Conservation (phyloP, 225 moss, liverwort and hornwort species). For the Marchantia paleacea region DNA sequence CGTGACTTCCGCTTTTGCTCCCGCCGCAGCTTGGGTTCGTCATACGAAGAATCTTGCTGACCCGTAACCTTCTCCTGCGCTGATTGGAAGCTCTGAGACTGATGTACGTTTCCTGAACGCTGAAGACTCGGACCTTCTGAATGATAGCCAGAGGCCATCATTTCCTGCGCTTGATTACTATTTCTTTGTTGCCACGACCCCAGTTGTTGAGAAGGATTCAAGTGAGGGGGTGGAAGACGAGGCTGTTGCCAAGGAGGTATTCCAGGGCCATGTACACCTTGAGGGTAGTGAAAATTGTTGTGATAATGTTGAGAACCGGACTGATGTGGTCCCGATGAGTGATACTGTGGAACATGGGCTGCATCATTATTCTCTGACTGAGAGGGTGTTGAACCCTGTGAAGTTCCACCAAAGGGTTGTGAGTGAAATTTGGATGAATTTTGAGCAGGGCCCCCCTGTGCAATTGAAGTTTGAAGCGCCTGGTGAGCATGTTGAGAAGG, state of each 20-base stretch:
- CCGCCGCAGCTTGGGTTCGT: constrained; percentile 63
- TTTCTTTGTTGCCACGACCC: constrained; percentile 55
- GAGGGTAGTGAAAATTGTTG: constrained; percentile 43
- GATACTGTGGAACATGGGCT: constrained; percentile 30
- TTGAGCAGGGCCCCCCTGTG: constrained; percentile 29
- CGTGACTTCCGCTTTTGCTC: constrained; percentile 84
- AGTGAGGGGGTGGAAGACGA: constrained; percentile 53
- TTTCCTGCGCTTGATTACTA: constrained; percentile 45
- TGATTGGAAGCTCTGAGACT: constrained; percentile 42
- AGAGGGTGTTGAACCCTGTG: constrained; percentile 20
- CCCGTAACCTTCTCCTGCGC: constrained; percentile 50
- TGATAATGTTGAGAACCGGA: constrained; percentile 48
- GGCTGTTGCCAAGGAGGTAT: constrained; percentile 67
- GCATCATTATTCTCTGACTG: constrained; percentile 26
- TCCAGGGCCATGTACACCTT: constrained; percentile 42
- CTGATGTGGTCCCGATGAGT: constrained; percentile 44
- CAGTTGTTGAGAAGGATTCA: constrained; percentile 52
- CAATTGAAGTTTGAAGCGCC: constrained; percentile 19
- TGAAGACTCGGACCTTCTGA: constrained; percentile 34
- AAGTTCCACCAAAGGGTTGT: constrained; percentile 30
- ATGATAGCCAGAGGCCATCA: constrained; percentile 18
- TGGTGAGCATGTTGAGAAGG: constrained; percentile 36
- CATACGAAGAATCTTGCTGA: constrained; percentile 52
- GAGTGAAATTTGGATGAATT: constrained; percentile 29
- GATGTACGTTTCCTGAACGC: constrained; percentile 61